Base-by-base conservation (phyloP, 371 early-diverging fungal genomes). In the Saksenaea vasiformis region DNA sequence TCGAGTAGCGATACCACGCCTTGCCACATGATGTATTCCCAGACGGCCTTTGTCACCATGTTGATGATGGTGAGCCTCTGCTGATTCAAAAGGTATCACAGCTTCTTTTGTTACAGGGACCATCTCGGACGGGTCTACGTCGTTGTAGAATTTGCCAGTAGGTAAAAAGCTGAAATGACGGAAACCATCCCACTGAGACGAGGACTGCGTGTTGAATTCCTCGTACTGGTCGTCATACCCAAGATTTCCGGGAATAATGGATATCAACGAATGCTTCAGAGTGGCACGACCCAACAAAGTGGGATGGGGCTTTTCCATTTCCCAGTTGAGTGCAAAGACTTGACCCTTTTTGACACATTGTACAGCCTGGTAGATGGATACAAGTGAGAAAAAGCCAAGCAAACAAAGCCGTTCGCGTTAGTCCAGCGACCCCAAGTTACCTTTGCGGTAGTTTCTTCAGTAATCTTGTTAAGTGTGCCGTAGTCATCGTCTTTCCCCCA, bases 401-500 rank as follows among this genome's bases (percentile, higher is more conserved):
- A n/a, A n/a, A n/a, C n/a, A n/a, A n/a, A n/a, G n/a, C n/a, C n/a
- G n/a, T n/a, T n/a, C n/a, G n/a, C n/a, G n/a, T n/a, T n/a, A n/a
- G n/a, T n/a, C n/a, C n/a, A n/a, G n/a, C n/a, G n/a, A n/a, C n/a
- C n/a, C n/a, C n/a, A n/a, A 26, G 28, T 62, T 69, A 78, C 79
- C 38, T 73, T 68, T 22, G 69, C 67, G 7, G 67, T 68, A 35
- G 58, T 57, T 47, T 80, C 76, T 54, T 68, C 61, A 0, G 76
- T 80, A 39, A 80, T 41, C 1, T 72, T 36, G 28, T 80, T 80
- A 26, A 80, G 60, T 38, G 80, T 76, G 15, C 80, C 80, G 17
- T 70, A 58, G 17, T 78, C 72, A 44, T 80, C 80, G 36, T 80
- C 73, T 38, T 77, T 67, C 0, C 80, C 80, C 72, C 75, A 80